Percentiles rank a stretch among this genome's conserved stretches.
Evolutionary conservation across 208 protist genomes (phyloP).

Genomic region (Herpetomonas muscarum): DNA sequence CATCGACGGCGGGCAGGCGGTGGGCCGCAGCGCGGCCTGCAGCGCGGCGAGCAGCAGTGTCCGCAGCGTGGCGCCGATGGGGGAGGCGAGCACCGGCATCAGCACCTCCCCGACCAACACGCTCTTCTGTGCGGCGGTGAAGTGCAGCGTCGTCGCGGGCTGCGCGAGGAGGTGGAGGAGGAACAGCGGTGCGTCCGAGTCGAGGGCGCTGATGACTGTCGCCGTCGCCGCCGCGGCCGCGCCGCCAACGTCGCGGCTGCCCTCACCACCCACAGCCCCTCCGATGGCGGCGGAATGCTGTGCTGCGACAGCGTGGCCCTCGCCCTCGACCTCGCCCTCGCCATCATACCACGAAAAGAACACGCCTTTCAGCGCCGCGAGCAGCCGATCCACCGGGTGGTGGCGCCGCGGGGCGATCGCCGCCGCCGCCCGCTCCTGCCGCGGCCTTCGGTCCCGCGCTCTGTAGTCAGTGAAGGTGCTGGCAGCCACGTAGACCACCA

Average conservation of each 20-base stretch:
- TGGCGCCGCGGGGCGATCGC: no score
- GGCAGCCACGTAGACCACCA: slow-evolving; percentile 55
- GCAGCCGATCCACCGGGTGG: slow-evolving; percentile 3
- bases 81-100: slow-evolving; percentile 23
- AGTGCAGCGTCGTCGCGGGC: slow-evolving; percentile 50
- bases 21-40: slow-evolving; percentile 24
- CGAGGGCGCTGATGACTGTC: slow-evolving; percentile 29
- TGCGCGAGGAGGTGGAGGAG: slow-evolving; percentile 65
- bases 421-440: no score
- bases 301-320: no score
- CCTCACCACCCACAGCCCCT: not conserved
- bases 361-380: not conserved
- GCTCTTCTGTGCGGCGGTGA: slow-evolving; percentile 19
- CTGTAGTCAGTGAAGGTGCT: slow-evolving; percentile 33
- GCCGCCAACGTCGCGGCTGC: slow-evolving; percentile 6
- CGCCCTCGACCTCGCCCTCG: not conserved
- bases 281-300: not conserved
- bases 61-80: slow-evolving; percentile 32
- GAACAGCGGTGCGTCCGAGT: slow-evolving; percentile 54
- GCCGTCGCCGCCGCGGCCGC: slow-evolving; percentile 5
- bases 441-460: no score
- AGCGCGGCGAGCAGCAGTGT: slow-evolving; percentile 44
- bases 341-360: not conserved
- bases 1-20: slow-evolving; percentile 8
- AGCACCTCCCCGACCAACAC: slow-evolving; percentile 28